A percentile compares a stretch with the other conserved stretches of the same genome.
Evolutionary conservation across 2,329 filamentous ascomycete genomes (phyloP).

Genomic region (Acrocalymma vagum): DNA sequence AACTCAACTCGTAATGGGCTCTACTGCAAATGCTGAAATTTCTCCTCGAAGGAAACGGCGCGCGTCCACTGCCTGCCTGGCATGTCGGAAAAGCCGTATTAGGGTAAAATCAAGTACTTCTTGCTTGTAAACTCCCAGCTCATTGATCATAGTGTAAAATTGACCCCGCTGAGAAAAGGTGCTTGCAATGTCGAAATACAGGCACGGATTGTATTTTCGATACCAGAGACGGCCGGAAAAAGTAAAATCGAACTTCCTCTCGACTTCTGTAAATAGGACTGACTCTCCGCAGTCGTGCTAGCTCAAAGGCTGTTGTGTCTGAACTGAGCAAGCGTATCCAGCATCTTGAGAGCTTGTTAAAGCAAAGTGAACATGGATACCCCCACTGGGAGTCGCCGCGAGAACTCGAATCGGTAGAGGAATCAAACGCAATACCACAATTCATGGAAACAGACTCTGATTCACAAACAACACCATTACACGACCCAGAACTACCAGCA

Average conservation of each 20-base stretch:
- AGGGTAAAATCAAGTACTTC: too few relatives aligned
- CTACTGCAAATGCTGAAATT: too few relatives aligned
- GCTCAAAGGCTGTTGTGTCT: conserved; percentile 19
- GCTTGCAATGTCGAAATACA: conserved; percentile 58
- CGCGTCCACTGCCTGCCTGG: conserved; percentile 52
- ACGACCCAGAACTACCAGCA: conserved; percentile 14
- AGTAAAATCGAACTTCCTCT: conserved; percentile 39
- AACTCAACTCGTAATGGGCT: too few relatives aligned
- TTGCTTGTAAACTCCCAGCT: too few relatives aligned
- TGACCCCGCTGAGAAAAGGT: conserved; percentile 56
- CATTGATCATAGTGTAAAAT: conserved; percentile 55
- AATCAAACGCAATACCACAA: background rate
- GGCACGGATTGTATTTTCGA: conserved; percentile 60
- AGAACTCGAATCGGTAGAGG: background rate
- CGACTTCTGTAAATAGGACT: background rate
- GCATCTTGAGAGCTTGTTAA: conserved; percentile 14
- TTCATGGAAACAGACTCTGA: conserved; percentile 15
- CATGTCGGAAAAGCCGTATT: conserved; percentile 51
- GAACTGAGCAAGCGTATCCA: conserved; percentile 18
- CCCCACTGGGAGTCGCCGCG: background rate
- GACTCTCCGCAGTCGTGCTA: conserved; percentile 10
- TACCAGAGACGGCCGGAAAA: conserved; percentile 61
- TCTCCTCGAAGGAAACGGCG: too few relatives aligned
- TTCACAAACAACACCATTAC: conserved; percentile 12
- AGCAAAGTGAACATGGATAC: conserved; percentile 12